A percentile compares a stretch with the other conserved stretches of the same genome.
Evolutionary conservation across 2,329 filamentous ascomycete genomes (phyloP).

Genomic region (Pyricularia grisea): DNA sequence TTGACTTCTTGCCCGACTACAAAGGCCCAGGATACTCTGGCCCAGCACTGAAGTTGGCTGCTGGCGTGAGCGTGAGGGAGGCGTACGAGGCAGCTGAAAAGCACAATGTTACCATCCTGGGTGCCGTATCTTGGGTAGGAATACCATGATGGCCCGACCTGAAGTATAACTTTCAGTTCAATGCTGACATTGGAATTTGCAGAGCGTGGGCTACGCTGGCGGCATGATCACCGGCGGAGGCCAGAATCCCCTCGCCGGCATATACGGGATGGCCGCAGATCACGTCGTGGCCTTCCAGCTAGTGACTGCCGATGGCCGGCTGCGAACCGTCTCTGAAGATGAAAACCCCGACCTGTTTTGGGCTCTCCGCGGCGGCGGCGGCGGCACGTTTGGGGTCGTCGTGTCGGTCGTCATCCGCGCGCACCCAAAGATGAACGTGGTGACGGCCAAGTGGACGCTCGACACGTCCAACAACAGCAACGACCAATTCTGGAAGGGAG

Average conservation of each 20-base stretch:
- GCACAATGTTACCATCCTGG: conserved; percentile 32
- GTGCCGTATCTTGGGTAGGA: not conserved
- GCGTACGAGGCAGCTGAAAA: conserved; percentile 38
- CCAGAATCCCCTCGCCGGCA: conserved; percentile 39
- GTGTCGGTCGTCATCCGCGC: conserved; percentile 15
- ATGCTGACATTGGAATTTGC: conserved; percentile 7
- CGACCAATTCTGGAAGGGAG: conserved; percentile 25
- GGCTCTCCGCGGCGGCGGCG: conserved; percentile 37
- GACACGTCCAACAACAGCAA: conserved; percentile 35
- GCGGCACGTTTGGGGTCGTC: conserved; percentile 27
- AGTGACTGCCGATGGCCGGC: conserved; percentile 33
- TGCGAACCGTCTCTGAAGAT: conserved; percentile 28
- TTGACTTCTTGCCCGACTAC: conserved; percentile 37
- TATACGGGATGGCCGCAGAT: conserved; percentile 40
- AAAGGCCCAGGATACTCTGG: conserved; percentile 9
- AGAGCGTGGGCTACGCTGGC: conserved; percentile 41
- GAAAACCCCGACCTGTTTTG: conserved; percentile 37
- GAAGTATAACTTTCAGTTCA: too few species aligned
- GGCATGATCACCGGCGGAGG: conserved; percentile 41
- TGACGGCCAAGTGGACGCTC: conserved; percentile 16
- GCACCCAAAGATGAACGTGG: conserved; percentile 8
- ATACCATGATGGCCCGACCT: not conserved
- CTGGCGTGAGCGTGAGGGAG: conserved; percentile 40
- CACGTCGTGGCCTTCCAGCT: conserved; percentile 37
- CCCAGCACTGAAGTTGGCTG: conserved; percentile 30